A percentile compares a stretch with the other conserved stretches of the same genome.
Evolutionary conservation across 306 rosid species (phyloP).

Genomic region (Cicer cuneatum): DNA sequence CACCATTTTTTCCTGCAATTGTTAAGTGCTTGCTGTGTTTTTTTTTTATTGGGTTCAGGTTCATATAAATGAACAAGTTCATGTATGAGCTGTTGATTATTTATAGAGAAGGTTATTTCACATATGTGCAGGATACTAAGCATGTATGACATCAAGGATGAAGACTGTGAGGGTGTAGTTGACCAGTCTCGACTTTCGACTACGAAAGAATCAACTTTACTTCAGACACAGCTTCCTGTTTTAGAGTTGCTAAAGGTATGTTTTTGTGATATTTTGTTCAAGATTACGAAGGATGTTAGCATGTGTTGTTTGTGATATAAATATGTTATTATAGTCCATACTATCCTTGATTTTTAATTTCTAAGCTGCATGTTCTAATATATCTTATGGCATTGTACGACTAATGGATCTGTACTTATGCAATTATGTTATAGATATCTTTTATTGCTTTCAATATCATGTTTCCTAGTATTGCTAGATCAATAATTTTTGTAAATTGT

Average conservation of each 20-base stretch:
- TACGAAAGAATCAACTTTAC: conserved; percentile 66
- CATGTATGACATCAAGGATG: conserved; percentile 80
- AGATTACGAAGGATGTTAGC: conserved; percentile 12
- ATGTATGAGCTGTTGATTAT: conserved; percentile 12
- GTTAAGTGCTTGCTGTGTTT: neutral
- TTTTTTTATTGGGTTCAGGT: neutral
- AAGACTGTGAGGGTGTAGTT: conserved; percentile 71
- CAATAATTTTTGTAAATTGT: neutral
- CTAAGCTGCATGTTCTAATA: conserved; percentile 4
- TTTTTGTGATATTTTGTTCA: conserved; percentile 32
- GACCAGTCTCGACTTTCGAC: conserved; percentile 73
- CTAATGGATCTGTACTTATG: conserved; percentile 5
- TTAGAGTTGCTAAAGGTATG: conserved; percentile 88
- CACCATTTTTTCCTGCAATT: neutral
- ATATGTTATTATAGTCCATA: conserved; percentile 14
- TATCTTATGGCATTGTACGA: conserved; percentile 18
- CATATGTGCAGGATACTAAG: conserved; percentile 73
- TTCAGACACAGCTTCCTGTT: conserved; percentile 85
- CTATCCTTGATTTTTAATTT: conserved; percentile 36
- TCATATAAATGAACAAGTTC: neutral
- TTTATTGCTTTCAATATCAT: conserved; percentile 14
- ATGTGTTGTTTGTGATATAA: neutral
- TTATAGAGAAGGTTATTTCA: conserved; percentile 24
- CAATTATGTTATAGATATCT: neutral
- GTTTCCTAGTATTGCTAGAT: conserved; percentile 1